Conservation (phyloP, 1,139 yeast species). For the Hemisphaericaspora xylofermentans region DNA sequence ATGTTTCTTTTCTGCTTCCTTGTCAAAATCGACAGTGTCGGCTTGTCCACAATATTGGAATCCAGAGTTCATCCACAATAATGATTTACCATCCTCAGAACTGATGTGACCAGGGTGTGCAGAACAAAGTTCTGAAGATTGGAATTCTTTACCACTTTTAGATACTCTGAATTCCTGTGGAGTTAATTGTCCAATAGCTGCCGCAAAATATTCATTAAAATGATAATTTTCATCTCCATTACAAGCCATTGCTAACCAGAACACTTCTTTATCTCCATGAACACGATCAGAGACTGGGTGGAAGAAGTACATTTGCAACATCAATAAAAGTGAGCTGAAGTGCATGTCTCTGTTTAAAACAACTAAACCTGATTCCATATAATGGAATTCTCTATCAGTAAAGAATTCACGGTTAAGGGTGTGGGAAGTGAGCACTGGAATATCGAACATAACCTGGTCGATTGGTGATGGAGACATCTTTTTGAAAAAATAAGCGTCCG, state of each 20-base stretch:
- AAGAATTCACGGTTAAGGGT: slow-evolving; percentile 33
- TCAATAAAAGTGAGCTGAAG: slow-evolving; percentile 42
- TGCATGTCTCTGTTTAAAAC: slow-evolving; percentile 41
- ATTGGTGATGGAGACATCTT: slow-evolving; percentile 40
- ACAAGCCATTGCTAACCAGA: slow-evolving; percentile 60
- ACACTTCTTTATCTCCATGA: slow-evolving; percentile 66
- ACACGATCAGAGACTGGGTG: slow-evolving; percentile 39
- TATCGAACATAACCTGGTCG: slow-evolving; percentile 34
- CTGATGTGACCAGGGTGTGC: slow-evolving; percentile 41
- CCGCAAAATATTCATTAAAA: slow-evolving; percentile 51
- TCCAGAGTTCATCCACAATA: slow-evolving; percentile 38
- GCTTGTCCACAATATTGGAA: slow-evolving; percentile 31
- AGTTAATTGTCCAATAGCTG: slow-evolving; percentile 50
- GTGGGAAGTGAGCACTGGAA: slow-evolving; percentile 33
- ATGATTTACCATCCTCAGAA: slow-evolving; percentile 29
- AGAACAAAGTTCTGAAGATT: slow-evolving; percentile 33
- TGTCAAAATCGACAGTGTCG: slow-evolving; percentile 20
- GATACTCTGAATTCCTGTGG: slow-evolving; percentile 27
- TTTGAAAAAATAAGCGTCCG: slow-evolving; percentile 33
- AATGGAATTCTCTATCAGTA: slow-evolving; percentile 34
- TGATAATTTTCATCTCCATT: slow-evolving; percentile 53
- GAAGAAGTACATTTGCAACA: slow-evolving; percentile 43
- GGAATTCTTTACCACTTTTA: slow-evolving; percentile 20
- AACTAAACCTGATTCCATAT: slow-evolving; percentile 55
- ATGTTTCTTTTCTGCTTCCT: slow-evolving; percentile 21